phyloP scores from a whole-genome alignment of 129 eudicot species.

The Escallonia herrerae region DNA sequence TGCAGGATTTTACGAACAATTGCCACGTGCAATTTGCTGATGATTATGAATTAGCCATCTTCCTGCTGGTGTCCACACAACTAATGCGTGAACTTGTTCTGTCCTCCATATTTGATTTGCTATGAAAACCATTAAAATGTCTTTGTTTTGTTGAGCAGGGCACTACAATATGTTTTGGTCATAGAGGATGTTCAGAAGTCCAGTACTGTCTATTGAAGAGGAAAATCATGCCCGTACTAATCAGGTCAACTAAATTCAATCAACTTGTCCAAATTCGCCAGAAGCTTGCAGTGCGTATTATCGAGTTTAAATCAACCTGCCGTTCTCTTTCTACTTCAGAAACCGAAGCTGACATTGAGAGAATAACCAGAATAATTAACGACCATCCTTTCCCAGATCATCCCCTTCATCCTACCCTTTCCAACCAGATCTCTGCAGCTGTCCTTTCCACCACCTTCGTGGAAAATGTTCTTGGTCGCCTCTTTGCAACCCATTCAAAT shows the following conservation, averaged over 20 bases:
- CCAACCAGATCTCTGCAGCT: conserved; percentile 31
- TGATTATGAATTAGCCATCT: no score
- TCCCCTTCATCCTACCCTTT: conserved; percentile 44
- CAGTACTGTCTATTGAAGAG: background rate
- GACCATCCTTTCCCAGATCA: conserved; percentile 67
- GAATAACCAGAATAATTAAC: conserved; percentile 46
- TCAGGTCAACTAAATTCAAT: conserved; percentile 6
- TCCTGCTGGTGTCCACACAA: no score
- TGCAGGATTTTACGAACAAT: no score
- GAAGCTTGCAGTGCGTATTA: conserved; percentile 7
- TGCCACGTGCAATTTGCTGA: no score
- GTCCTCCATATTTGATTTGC: background rate
- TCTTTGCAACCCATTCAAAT: conserved; percentile 64
- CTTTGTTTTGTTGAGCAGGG: conserved; percentile 2
- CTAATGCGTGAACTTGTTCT: no score
- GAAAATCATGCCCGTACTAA: background rate
- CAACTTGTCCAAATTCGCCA: conserved; percentile 21
- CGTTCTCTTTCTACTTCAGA: conserved; percentile 24
- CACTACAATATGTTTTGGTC: background rate
- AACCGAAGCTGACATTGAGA: conserved; percentile 31
- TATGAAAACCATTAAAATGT: background rate
- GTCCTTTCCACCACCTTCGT: conserved; percentile 42
- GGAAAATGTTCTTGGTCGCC: conserved; percentile 66
- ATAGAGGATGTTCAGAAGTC: background rate
- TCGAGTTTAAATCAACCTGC: conserved; percentile 14